Conservation (phyloP, 139 green algal species). For the Edaphochlamys debaryana region DNA sequence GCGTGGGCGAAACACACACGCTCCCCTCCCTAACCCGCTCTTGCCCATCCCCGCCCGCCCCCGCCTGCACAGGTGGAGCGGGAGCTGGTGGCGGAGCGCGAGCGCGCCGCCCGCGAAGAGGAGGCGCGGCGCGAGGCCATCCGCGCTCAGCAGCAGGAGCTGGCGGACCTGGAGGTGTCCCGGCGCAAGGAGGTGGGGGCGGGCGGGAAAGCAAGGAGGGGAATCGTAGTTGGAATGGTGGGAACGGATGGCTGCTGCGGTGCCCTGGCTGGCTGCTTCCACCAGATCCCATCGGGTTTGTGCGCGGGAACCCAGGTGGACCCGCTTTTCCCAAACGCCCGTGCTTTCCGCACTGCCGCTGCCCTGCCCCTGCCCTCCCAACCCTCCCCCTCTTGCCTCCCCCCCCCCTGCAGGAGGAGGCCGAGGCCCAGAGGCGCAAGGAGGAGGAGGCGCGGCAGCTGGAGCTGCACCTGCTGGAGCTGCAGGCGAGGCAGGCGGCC, state of each 20-base stretch:
- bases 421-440: slow-evolving; percentile 15
- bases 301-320: no score
- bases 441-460: slow-evolving; percentile 43
- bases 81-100: slow-evolving; percentile 66
- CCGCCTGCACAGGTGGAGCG: slow-evolving; percentile 71
- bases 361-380: no score
- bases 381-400: neutral
- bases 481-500: slow-evolving; percentile 39
- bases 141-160: slow-evolving; percentile 63
- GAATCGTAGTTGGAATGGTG: no score
- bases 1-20: no score
- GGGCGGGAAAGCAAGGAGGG: no score
- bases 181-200: slow-evolving; percentile 43
- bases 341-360: no score
- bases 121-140: slow-evolving; percentile 55
- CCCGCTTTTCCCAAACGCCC: no score
- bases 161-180: slow-evolving; percentile 55
- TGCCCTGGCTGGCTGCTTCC: no score
- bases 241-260: no score
- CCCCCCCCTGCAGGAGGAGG: slow-evolving; percentile 32
- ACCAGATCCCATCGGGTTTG: no score
- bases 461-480: slow-evolving; percentile 45
- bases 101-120: slow-evolving; percentile 51
- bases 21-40: no score
- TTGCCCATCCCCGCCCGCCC: no score